phyloP scores from a whole-genome alignment of 1,284 basidiomycete genomes.

The Rhizoctonia solani region DNA sequence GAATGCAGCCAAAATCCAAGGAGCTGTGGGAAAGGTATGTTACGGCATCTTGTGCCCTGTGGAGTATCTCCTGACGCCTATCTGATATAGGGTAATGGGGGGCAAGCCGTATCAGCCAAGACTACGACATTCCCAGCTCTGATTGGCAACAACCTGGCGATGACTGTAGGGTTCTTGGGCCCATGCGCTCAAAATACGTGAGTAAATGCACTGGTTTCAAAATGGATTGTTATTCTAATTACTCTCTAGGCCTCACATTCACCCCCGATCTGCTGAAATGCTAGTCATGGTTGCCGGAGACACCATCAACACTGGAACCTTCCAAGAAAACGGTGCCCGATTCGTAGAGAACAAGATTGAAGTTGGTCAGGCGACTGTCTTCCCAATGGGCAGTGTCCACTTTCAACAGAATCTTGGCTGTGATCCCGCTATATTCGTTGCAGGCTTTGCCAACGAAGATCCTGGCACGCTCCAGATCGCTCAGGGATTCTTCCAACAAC shows the following conservation, averaged over 20 bases:
- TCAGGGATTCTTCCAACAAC: slow-evolving; percentile 28
- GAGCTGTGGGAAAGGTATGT: slow-evolving; percentile 20
- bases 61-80: background rate
- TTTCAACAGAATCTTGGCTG: slow-evolving; percentile 35
- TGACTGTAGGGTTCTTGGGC: slow-evolving; percentile 26
- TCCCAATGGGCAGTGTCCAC: slow-evolving; percentile 29
- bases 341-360: slow-evolving; percentile 19
- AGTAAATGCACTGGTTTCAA: background rate
- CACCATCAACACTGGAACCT: slow-evolving; percentile 25
- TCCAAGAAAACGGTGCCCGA: slow-evolving; percentile 25
- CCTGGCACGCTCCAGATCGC: slow-evolving; percentile 29
- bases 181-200: slow-evolving; percentile 28
- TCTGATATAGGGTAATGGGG: slow-evolving; percentile 21
- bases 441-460: slow-evolving; percentile 31
- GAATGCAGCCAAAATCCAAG: slow-evolving; percentile 22
- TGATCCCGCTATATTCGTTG: slow-evolving; percentile 26
- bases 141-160: slow-evolving; percentile 15
- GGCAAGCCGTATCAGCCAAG: slow-evolving; percentile 26
- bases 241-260: slow-evolving; percentile 9
- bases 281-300: slow-evolving; percentile 18
- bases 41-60: background rate
- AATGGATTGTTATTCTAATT: background rate
- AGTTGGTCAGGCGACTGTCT: slow-evolving; percentile 27
- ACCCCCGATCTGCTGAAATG: slow-evolving; percentile 19
- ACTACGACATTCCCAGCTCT: slow-evolving; percentile 25